Conservation (phyloP, 305 asterid genomes). For the Salvia sclarea region DNA sequence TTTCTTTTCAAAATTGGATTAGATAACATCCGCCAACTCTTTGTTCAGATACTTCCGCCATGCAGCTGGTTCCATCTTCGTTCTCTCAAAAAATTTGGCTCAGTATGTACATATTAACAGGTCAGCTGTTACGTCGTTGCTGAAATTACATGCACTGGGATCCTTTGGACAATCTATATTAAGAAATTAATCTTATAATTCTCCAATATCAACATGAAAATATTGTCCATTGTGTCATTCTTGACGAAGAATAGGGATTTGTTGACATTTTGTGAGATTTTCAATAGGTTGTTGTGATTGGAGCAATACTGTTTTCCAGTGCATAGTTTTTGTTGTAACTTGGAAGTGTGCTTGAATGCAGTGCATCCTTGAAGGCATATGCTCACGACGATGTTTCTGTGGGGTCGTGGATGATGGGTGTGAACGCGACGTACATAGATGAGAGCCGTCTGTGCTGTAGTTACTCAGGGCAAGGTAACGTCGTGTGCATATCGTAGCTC, state of each 20-base stretch:
- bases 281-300: too few species aligned
- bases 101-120: constrained; percentile 80
- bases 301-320: neutral
- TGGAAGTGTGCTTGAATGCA: constrained; percentile 27
- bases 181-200: neutral
- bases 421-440: constrained; percentile 83
- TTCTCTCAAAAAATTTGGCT: constrained; percentile 75
- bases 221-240: neutral
- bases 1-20: neutral
- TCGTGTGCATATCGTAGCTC: neutral
- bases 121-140: constrained; percentile 39
- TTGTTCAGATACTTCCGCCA: constrained; percentile 88
- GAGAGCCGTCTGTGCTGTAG: constrained; percentile 85
- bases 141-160: neutral
- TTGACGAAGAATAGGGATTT: neutral
- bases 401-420: constrained; percentile 99
- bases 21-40: constrained; percentile 11
- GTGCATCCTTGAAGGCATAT: constrained; percentile 82
- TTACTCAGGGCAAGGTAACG: constrained; percentile 70
- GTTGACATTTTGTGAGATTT: neutral
- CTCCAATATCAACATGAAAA: too few species aligned
- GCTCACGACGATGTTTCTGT: constrained; percentile 88
- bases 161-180: neutral
- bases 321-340: neutral
- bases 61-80: constrained; percentile 70